Percentiles rank a stretch among this genome's conserved stretches.
Conservation (phyloP, 768 basidiomycete species). For the Trametes punicea region DNA sequence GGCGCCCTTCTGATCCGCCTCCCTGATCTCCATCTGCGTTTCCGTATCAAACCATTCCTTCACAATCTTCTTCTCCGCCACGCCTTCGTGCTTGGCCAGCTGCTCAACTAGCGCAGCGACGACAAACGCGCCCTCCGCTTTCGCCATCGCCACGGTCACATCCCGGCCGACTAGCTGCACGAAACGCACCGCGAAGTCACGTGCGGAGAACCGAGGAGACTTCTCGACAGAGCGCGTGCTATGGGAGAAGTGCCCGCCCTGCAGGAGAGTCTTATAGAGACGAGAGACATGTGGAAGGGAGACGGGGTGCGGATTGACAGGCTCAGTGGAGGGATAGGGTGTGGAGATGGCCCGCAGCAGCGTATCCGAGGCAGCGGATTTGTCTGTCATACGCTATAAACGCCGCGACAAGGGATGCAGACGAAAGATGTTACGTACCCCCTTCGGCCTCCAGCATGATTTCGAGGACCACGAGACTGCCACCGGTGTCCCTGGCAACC, state of each 20-base stretch:
- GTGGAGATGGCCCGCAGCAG: conserved; percentile 56
- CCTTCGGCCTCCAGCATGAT: conserved; percentile 84
- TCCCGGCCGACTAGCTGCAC: conserved; percentile 52
- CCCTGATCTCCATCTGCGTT: conserved; percentile 46
- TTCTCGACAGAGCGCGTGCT: conserved; percentile 51
- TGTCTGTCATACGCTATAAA: conserved; percentile 58
- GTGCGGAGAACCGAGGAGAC: conserved; percentile 52
- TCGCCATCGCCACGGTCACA: conserved; percentile 52
- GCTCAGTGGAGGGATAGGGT: conserved; percentile 54
- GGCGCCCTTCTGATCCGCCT: conserved; percentile 64
- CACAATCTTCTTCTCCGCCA: conserved; percentile 41
- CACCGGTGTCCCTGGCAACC: conserved; percentile 71
- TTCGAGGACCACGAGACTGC: conserved; percentile 74
- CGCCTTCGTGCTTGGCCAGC: conserved; percentile 30
- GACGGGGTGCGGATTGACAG: conserved; percentile 57
- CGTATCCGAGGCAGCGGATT: conserved; percentile 54
- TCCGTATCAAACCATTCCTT: conserved; percentile 57
- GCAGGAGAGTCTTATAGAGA: conserved; percentile 84
- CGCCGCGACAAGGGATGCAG: not conserved
- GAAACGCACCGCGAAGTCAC: conserved; percentile 57
- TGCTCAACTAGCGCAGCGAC: conserved; percentile 66
- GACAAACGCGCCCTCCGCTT: conserved; percentile 67
- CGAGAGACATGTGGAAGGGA: conserved; percentile 81
- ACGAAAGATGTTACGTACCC: conserved; percentile 45
- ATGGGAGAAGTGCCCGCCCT: conserved; percentile 86